Percentiles rank a stretch among this genome's conserved stretches.
Evolutionary conservation across 495 filamentous ascomycete genomes (phyloP).

Genomic region (Pseudoneurospora amorphoporcata): DNA sequence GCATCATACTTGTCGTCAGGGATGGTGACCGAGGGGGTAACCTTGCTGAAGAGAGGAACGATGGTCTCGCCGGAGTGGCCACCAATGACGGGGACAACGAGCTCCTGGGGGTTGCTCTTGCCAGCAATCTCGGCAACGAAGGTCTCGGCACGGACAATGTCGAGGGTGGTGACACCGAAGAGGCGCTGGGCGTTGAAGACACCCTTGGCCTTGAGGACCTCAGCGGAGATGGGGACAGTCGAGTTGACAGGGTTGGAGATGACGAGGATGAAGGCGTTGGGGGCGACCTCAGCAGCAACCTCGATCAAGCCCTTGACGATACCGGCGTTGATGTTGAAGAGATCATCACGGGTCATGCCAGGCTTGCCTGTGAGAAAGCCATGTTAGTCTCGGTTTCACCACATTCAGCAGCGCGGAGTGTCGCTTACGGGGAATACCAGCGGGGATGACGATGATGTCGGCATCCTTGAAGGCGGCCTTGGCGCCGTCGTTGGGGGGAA

Average conservation of each 20-base stretch:
- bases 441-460: slow-evolving; percentile 92
- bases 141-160: slow-evolving; percentile 95
- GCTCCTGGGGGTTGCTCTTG: slow-evolving; percentile 68
- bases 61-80: slow-evolving; percentile 98
- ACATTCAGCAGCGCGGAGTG: not conserved
- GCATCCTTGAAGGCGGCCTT: slow-evolving; percentile 80
- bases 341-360: slow-evolving; percentile 97
- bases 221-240: slow-evolving; percentile 93
- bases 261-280: slow-evolving; percentile 87
- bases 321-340: slow-evolving; percentile 96
- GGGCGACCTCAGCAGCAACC: slow-evolving; percentile 73
- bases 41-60: slow-evolving; percentile 91
- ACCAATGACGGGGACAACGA: slow-evolving; percentile 83
- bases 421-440: slow-evolving; percentile 87
- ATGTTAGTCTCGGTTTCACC: slow-evolving; percentile 4
- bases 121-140: slow-evolving; percentile 83
- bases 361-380: slow-evolving; percentile 66
- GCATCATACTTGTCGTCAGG: slow-evolving; percentile 77
- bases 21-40: slow-evolving; percentile 66
- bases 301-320: slow-evolving; percentile 83
- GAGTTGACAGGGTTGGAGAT: slow-evolving; percentile 99
- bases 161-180: slow-evolving; percentile 95
- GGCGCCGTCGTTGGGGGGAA: slow-evolving; percentile 82
- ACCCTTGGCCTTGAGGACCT: slow-evolving; percentile 83
- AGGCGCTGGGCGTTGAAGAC: slow-evolving; percentile 90